phyloP scores from a whole-genome alignment of 2,329 filamentous ascomycete species.

The Beauveria sp. region DNA sequence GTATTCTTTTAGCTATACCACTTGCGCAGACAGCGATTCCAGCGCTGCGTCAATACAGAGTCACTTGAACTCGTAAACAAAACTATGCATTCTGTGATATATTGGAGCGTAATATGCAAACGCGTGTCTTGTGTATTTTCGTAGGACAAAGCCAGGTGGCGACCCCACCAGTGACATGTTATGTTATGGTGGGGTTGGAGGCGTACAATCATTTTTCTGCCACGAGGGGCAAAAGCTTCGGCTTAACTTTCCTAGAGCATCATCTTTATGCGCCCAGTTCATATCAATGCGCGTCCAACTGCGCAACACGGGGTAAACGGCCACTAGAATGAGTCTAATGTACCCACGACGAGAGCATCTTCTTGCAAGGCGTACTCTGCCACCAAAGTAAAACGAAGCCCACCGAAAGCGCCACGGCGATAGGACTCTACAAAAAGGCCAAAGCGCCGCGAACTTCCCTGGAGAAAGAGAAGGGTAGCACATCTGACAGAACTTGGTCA shows the following conservation, averaged over 20 bases:
- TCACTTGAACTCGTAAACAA: constrained; percentile 4
- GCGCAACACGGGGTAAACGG: neutral
- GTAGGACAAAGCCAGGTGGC: neutral
- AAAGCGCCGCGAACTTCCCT: too few species aligned
- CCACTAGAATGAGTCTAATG: neutral
- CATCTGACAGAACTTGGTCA: constrained; percentile 23
- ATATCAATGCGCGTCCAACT: neutral
- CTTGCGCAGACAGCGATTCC: constrained; percentile 11
- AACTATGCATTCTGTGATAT: neutral
- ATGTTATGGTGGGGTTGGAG: neutral
- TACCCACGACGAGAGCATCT: neutral
- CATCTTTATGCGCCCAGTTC: neutral
- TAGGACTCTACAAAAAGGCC: too few species aligned
- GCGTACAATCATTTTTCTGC: neutral
- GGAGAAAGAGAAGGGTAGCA: neutral
- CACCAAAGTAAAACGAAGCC: neutral
- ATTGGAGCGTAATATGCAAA: neutral
- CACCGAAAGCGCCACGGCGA: neutral
- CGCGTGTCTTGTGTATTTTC: neutral
- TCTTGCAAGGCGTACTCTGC: neutral
- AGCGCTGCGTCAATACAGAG: constrained; percentile 16
- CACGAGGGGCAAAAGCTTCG: neutral
- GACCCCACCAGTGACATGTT: neutral
- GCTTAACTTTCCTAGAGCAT: neutral
- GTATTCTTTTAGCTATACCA: constrained; percentile 15